Evolutionary conservation across 768 basidiomycete species (phyloP).

Genomic region (Rhizopogon vesiculosus): DNA sequence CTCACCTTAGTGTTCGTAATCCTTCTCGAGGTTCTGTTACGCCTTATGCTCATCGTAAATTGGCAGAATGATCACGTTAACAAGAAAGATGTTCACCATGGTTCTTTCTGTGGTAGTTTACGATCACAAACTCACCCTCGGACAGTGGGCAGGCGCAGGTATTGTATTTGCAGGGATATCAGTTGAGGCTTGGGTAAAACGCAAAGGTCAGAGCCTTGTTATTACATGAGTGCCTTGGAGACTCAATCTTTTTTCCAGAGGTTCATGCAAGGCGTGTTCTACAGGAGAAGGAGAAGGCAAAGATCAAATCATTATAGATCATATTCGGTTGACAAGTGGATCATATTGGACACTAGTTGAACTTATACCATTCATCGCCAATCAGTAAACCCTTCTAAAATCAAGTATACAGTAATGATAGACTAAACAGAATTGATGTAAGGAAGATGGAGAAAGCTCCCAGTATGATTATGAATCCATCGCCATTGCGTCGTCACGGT

Average conservation of each 20-base stretch:
- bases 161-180: slow-evolving; percentile 96
- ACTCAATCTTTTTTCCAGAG: slow-evolving; percentile 39
- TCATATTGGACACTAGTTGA: not conserved
- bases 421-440: not conserved
- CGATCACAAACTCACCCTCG: slow-evolving; percentile 74
- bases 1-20: slow-evolving; percentile 78
- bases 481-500: slow-evolving; percentile 29
- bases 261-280: slow-evolving; percentile 77
- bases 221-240: not conserved
- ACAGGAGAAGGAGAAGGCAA: slow-evolving; percentile 80
- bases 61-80: slow-evolving; percentile 86
- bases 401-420: not conserved
- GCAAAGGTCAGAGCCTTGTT: slow-evolving; percentile 54
- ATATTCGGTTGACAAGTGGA: slow-evolving; percentile 8
- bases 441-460: not conserved
- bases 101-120: slow-evolving; percentile 90
- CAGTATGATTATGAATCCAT: slow-evolving; percentile 17
- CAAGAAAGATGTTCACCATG: slow-evolving; percentile 98
- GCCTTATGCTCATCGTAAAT: slow-evolving; percentile 6
- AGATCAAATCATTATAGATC: slow-evolving; percentile 68
- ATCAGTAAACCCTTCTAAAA: not conserved
- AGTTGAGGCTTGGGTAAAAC: slow-evolving; percentile 87
- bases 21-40: slow-evolving; percentile 2
- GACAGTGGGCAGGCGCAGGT: slow-evolving; percentile 91
- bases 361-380: not conserved